phyloP scores from a whole-genome alignment of 1,284 basidiomycete species.

The Marasmius tenuissimus region DNA sequence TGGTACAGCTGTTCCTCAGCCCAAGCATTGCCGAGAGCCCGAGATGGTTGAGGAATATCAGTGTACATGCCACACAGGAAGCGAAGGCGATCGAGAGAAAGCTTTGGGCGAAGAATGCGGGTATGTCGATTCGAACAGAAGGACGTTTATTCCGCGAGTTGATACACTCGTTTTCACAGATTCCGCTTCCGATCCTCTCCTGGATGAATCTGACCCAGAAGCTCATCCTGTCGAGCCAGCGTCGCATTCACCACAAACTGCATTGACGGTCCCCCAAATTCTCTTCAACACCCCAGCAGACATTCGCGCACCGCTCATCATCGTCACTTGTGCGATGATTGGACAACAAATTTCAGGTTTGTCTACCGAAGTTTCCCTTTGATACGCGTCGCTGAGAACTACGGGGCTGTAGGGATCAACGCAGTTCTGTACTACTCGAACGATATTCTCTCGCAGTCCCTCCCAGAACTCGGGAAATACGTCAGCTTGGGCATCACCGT shows the following conservation, averaged over 20 bases:
- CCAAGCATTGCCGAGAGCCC: constrained; percentile 66
- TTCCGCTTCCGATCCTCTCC: constrained; percentile 34
- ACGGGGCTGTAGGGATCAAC: constrained; percentile 35
- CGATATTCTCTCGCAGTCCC: constrained; percentile 74
- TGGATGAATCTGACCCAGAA: constrained; percentile 42
- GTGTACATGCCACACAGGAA: constrained; percentile 34
- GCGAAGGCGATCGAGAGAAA: constrained; percentile 44
- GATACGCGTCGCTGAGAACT: constrained; percentile 8
- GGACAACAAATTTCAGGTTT: constrained; percentile 79
- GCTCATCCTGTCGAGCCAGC: constrained; percentile 18
- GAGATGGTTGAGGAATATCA: constrained; percentile 56
- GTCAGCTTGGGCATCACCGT: constrained; percentile 78
- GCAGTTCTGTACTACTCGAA: constrained; percentile 89
- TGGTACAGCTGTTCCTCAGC: constrained; percentile 58
- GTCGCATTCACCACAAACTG: constrained; percentile 21
- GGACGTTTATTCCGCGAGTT: background rate
- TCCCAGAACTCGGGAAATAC: constrained; percentile 78
- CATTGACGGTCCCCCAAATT: constrained; percentile 53
- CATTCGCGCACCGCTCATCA: constrained; percentile 65
- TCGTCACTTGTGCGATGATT: constrained; percentile 73
- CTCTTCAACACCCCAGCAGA: constrained; percentile 48
- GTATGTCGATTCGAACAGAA: background rate
- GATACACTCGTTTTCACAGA: background rate
- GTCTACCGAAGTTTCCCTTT: constrained; percentile 7
- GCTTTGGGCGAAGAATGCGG: constrained; percentile 45